phyloP scores from a whole-genome alignment of 805 yeast species.

The Kluyveromyces nonfermentans region DNA sequence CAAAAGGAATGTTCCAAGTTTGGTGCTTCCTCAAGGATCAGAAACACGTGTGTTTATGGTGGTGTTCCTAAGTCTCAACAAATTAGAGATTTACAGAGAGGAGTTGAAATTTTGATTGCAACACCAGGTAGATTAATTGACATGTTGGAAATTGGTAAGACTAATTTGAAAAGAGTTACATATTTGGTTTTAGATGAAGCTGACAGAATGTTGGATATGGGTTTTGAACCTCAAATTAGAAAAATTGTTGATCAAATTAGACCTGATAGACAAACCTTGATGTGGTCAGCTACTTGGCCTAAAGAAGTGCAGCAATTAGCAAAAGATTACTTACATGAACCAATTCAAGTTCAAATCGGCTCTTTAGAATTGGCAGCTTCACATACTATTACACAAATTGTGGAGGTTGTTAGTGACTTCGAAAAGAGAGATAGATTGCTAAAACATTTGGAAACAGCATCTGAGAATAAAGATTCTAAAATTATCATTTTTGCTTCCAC shows the following conservation, averaged over 20 bases:
- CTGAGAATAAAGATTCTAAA: conserved; percentile 62
- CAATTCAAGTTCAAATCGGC: conserved; percentile 94
- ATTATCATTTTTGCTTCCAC: conserved; percentile 89
- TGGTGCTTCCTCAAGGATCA: conserved; percentile 82
- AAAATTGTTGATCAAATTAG: conserved; percentile 96
- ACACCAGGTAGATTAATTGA: conserved; percentile 99
- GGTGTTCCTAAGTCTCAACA: conserved; percentile 99
- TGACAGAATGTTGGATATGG: conserved; percentile 99
- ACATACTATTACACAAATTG: conserved; percentile 87
- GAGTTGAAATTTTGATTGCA: conserved; percentile 93
- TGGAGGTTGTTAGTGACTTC: conserved; percentile 83
- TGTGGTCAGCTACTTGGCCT: conserved; percentile 99
- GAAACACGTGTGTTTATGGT: conserved; percentile 97
- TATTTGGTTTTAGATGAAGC: conserved; percentile 98
- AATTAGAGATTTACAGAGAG: conserved; percentile 90
- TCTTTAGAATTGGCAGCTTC: conserved; percentile 94
- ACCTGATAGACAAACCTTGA: conserved; percentile 97
- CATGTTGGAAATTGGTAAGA: conserved; percentile 91
- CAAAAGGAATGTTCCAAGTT: conserved; percentile 94
- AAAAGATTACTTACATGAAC: conserved; percentile 81
- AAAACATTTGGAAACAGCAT: conserved; percentile 75
- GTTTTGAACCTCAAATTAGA: conserved; percentile 99
- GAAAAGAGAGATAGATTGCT: conserved; percentile 89
- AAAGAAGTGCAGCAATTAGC: conserved; percentile 93
- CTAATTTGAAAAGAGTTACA: conserved; percentile 92